Conservation (phyloP, 495 filamentous ascomycete species). For the Penicillium manginii region DNA sequence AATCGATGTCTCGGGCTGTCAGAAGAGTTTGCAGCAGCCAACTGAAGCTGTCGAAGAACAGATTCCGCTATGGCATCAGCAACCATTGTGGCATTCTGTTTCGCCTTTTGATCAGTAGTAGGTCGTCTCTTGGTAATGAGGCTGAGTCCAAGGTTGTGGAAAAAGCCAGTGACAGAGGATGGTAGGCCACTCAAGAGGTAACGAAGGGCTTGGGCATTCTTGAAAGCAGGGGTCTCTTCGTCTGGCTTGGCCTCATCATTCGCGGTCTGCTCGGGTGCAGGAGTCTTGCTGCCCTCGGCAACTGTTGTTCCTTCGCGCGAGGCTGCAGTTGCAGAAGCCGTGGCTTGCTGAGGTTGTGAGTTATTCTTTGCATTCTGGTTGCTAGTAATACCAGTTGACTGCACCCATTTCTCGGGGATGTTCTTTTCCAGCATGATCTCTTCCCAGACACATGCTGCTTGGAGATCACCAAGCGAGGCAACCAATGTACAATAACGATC, state of each 20-base stretch:
- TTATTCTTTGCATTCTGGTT: constrained; percentile 35
- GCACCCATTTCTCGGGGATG: constrained; percentile 69
- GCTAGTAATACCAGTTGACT: constrained; percentile 59
- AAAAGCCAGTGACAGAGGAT: constrained; percentile 71
- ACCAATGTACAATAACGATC: constrained; percentile 76
- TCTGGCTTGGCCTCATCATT: constrained; percentile 43
- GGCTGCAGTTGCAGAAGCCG: constrained; percentile 17
- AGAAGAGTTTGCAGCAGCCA: constrained; percentile 46
- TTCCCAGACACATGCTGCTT: constrained; percentile 81
- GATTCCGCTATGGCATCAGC: constrained; percentile 77
- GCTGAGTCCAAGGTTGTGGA: constrained; percentile 78
- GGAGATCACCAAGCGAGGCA: constrained; percentile 70
- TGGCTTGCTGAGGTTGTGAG: constrained; percentile 25
- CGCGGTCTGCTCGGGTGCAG: constrained; percentile 39
- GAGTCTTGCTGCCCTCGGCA: constrained; percentile 25
- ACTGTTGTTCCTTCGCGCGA: constrained; percentile 25
- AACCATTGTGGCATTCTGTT: constrained; percentile 69
- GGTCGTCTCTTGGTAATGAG: constrained; percentile 70
- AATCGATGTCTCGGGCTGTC: constrained; percentile 56
- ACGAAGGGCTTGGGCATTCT: constrained; percentile 76
- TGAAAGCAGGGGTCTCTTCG: constrained; percentile 61
- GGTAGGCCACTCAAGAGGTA: constrained; percentile 77
- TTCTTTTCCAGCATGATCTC: constrained; percentile 72
- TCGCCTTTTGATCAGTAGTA: constrained; percentile 66
- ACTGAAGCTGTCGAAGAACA: constrained; percentile 67